Conservation (phyloP, 176 grass and related monocot genomes). For the Aegilops longissima region DNA sequence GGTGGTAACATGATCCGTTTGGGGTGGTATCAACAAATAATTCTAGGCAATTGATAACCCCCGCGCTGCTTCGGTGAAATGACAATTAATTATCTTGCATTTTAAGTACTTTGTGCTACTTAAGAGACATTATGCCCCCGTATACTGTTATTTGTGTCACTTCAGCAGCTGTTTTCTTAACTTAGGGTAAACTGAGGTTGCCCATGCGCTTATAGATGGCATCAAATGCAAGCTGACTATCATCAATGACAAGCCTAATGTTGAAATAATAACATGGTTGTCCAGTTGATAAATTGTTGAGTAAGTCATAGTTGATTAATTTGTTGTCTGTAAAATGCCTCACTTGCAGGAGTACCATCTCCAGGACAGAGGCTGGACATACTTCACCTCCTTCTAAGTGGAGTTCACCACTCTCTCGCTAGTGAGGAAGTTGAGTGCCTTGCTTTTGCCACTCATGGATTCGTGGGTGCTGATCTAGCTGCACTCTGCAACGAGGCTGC, state of each 20-base stretch:
- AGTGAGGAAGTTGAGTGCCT: slow-evolving; percentile 46
- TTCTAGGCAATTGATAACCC: neutral
- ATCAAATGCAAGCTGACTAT: slow-evolving; percentile 6
- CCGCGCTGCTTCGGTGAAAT: neutral
- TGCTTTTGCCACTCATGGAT: slow-evolving; percentile 76
- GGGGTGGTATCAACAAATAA: neutral
- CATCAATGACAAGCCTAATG: neutral
- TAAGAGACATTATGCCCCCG: neutral
- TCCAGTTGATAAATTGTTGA: slow-evolving; percentile 18
- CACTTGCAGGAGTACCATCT: slow-evolving; percentile 80
- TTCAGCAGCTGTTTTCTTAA: neutral
- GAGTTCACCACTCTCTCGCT: slow-evolving; percentile 60
- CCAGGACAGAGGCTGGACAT: slow-evolving; percentile 81
- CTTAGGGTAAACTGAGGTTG: slow-evolving; percentile 3
- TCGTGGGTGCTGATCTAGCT: slow-evolving; percentile 94
- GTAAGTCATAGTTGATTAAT: neutral
- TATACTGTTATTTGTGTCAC: neutral
- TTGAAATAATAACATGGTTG: neutral
- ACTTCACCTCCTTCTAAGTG: slow-evolving; percentile 58
- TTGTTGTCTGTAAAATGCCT: slow-evolving; percentile 14
- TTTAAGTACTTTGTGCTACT: neutral
- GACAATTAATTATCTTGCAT: neutral
- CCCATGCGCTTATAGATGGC: neutral
- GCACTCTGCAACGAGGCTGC: slow-evolving; percentile 89
- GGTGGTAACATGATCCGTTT: neutral